Evolutionary conservation across 139 green algal species (phyloP).

Genomic region (Protoeuglena noctilucae): DNA sequence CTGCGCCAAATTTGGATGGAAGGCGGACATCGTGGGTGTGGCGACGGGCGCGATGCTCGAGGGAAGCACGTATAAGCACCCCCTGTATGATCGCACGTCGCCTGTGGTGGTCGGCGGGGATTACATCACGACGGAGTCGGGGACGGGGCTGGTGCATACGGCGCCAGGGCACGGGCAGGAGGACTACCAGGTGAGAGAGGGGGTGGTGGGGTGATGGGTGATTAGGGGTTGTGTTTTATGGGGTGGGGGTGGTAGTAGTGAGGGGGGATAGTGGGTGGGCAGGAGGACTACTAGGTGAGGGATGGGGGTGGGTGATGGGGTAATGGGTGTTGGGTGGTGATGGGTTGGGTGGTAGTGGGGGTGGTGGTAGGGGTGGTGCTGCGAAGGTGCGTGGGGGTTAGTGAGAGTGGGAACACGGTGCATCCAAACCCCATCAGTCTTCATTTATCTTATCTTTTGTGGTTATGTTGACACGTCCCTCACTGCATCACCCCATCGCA

Average conservation of each 20-base stretch:
- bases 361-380: too few relatives aligned
- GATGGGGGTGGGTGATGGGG: not conserved
- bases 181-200: constrained; percentile 61
- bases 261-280: too few relatives aligned
- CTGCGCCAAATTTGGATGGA: constrained; percentile 42
- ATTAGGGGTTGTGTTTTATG: not conserved
- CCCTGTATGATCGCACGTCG: constrained; percentile 55
- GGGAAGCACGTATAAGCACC: constrained; percentile 73
- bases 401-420: not conserved
- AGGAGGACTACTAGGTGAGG: too few relatives aligned
- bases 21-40: constrained; percentile 17
- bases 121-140: constrained; percentile 95
- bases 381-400: not conserved
- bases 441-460: too few relatives aligned
- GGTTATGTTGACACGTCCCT: constrained; percentile 4
- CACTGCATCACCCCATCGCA: constrained; percentile 7
- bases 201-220: not conserved
- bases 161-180: constrained; percentile 89
- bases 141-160: constrained; percentile 94
- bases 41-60: constrained; percentile 55
- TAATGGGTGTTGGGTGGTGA: not conserved
- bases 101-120: constrained; percentile 88
- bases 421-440: not conserved
- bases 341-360: not conserved
- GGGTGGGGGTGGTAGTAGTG: too few relatives aligned